Base-by-base conservation (phyloP, 2,329 filamentous ascomycete genomes). In the Aspergillus luchuensis region DNA sequence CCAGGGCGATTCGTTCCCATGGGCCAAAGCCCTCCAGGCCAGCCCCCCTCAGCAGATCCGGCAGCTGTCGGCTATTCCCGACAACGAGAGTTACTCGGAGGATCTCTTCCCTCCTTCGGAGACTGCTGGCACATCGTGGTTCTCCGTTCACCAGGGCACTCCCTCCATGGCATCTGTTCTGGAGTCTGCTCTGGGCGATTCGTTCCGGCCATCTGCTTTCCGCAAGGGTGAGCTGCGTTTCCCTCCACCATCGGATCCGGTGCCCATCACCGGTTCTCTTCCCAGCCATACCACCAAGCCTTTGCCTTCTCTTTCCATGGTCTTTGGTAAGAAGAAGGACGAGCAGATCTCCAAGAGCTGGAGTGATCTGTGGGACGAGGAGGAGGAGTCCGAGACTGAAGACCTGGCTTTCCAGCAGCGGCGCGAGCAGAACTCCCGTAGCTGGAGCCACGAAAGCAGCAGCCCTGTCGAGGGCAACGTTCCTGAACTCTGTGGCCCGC, bases 281-380 rank as follows among this genome's bases (percentile, higher is more conserved):
- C 89, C 91, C 0, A 28, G 25, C 8, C 25, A 28, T 28, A 80
- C 87, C 64, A 72, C 81, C 69, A 79, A 84, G 74, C 84, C 85
- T 43, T 81, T 89, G 67, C 82, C 86, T 57, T 88, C 91, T 63
- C 89, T 94, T 83, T 88, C 91, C 4, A 86, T 89, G 72, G 86
- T 94, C 54, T 94, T 96, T 73, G 91, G 91, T 55, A 88, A 88
- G 71, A 73, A 74, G 38, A 87, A 90, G 74, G 85, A 87, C 64
- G 90, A 94, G 49, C 82, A 85, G 51, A 91, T 96, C 51, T 97
- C 95, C 59, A 98, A 98, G 89, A 98, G 95, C 82, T 99, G 95
- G 95, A 97, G 93, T 72, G 95, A 99, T 76, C 87, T 98, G 76
- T 97, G 92, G 89, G 94, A 98, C 61, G 94, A 98, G 76, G 94